Evolutionary conservation across 176 grass and related monocot species (phyloP).

Genomic region (Puccinellia tenuiflora): DNA sequence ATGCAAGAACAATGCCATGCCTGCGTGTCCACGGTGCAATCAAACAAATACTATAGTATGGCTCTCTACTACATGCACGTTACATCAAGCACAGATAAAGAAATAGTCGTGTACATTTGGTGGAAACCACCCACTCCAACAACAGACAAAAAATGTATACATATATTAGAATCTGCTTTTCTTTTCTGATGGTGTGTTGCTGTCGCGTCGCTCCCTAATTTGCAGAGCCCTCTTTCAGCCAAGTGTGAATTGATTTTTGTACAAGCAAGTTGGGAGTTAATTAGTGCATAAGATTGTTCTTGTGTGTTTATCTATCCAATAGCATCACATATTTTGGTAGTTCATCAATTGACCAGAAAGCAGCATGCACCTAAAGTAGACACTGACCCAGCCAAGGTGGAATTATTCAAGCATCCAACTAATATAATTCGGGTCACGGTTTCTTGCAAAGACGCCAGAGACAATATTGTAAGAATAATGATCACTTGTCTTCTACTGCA

Average conservation of each 20-base stretch:
- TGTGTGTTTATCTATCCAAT: constrained; percentile 14
- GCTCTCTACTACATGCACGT: not conserved
- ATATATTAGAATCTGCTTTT: constrained; percentile 22
- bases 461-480: constrained; percentile 26
- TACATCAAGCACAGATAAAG: constrained; percentile 32
- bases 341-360: constrained; percentile 39
- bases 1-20: not conserved
- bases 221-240: constrained; percentile 25
- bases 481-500: constrained; percentile 15
- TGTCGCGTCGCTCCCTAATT: constrained; percentile 33
- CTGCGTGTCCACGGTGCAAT: not conserved
- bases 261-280: not conserved
- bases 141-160: constrained; percentile 35
- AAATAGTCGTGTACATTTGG: constrained; percentile 35
- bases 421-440: constrained; percentile 12
- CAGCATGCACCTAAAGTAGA: constrained; percentile 31
- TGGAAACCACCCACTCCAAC: constrained; percentile 41
- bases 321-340: constrained; percentile 6
- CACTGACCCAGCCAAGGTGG: constrained; percentile 7
- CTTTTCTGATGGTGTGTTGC: constrained; percentile 32
- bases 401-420: constrained; percentile 27
- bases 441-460: constrained; percentile 24
- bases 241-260: constrained; percentile 15
- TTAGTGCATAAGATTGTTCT: not conserved
- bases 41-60: not conserved